Evolutionary conservation across 2,329 filamentous ascomycete genomes (phyloP), one percentile per base, ranked within the genome.

Genomic region (Aureobasidium mangrovei): DNA sequence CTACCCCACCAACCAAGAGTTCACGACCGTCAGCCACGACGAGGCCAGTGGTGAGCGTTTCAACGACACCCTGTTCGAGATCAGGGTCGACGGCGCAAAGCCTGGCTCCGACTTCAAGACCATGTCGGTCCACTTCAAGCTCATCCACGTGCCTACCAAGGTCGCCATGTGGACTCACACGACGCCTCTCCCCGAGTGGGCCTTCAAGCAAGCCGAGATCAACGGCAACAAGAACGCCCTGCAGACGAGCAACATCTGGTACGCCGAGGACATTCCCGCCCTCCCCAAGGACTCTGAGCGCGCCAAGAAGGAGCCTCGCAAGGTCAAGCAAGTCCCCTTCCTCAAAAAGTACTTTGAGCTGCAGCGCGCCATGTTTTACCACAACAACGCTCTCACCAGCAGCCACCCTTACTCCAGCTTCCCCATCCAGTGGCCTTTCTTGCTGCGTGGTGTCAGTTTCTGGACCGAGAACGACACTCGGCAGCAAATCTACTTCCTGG

Each of bases 121-220:
- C 58, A 81, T 95, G 67, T 84, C 91, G 7, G 85, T 89, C 58
- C 87, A 95, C 72, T 96, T 98, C 81, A 97, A 96, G 74, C 80
- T 98, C 57, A 82, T 98, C 63, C 93, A 98, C 71, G 83, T 87
- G 65, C 90, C 91, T 6, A 94, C 89, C 70, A 95, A 94, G 70
- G 93, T 98, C 48, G 91, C 93, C 60, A 95, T 98, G 91, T 98
- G 93, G 93, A 98, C 93, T 29, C 91, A 97, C 70, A 86, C 86
- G 35, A 93, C 84, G 57, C 88, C 93, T 47, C 81, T 98, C n/a
- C 93, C 93, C 4, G 93, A 98, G 3, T 98, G 93, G 93, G 93
- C 80, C 28, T 91, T 87, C 75, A 93, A 94, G 70, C 93, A 98
- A 71, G 91, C 95, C 65, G 93, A 98, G 70, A 96, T 98, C 76